These are phyloP conservation scores for Sechiopsis laciniata DNA, from an alignment of 306 rosid genomes.

Conservation along the genomic window DNA sequence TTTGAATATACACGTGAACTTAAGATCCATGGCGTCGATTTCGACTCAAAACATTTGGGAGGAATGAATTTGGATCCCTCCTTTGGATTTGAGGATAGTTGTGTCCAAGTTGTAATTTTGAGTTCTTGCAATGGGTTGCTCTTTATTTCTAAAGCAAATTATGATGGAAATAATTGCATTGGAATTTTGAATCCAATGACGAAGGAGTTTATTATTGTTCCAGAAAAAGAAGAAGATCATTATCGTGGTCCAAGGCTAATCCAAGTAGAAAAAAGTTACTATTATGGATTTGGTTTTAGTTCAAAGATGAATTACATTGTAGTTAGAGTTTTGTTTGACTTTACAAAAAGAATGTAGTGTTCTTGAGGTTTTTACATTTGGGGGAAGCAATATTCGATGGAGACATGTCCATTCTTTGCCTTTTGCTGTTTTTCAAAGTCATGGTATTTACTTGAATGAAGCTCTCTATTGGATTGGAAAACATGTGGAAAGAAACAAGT, in stretches of 20 bases:
- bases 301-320: not conserved
- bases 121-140: not conserved
- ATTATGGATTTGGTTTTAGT: not conserved
- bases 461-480: not conserved
- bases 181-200: not conserved
- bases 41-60: not conserved
- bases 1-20: too few species aligned
- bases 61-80: not conserved
- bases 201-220: not conserved
- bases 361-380: not conserved
- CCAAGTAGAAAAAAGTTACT: not conserved
- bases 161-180: too few species aligned
- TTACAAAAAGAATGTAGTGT: not conserved
- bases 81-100: not conserved
- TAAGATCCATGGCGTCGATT: not conserved
- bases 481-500: not conserved
- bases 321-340: not conserved
- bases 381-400: not conserved
- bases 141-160: not conserved
- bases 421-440: not conserved
- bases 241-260: not conserved
- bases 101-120: not conserved
- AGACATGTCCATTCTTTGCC: not conserved
- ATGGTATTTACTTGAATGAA: not conserved
- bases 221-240: not conserved